Percentiles rank a stretch among this genome's conserved stretches.
Conservation (phyloP, 306 rosid species). For the Glycine soja region DNA sequence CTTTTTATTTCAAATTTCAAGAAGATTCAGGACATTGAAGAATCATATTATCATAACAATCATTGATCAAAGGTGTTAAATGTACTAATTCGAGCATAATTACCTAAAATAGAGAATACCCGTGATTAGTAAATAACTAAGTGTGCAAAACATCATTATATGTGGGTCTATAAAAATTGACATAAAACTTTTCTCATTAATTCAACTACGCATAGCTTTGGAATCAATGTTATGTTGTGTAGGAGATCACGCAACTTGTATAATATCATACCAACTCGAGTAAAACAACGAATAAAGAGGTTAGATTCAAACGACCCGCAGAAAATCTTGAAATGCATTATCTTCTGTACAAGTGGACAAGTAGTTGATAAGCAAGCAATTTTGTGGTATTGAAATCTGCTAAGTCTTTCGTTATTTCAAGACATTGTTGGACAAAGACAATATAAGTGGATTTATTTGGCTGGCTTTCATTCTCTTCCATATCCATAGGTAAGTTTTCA, state of each 20-base stretch:
- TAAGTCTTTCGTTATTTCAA: not conserved
- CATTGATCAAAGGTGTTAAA: not conserved
- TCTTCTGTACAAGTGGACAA: not conserved
- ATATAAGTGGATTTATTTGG: not conserved
- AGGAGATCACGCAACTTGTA: not conserved
- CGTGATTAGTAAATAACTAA: too few relatives aligned
- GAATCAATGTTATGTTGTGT: not conserved
- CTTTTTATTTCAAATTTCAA: too few relatives aligned
- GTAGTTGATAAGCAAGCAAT: not conserved
- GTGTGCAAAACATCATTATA: too few relatives aligned
- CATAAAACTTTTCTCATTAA: too few relatives aligned
- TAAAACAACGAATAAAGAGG: not conserved
- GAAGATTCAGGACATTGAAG: too few relatives aligned
- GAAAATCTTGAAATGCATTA: not conserved
- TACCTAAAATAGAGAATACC: too few relatives aligned
- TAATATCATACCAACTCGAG: not conserved
- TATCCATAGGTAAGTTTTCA: not conserved
- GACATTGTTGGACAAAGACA: not conserved
- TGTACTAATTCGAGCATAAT: too few relatives aligned
- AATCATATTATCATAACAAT: not conserved
- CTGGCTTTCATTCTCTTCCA: not conserved
- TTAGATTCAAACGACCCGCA: not conserved
- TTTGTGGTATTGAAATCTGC: not conserved
- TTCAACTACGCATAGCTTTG: too few relatives aligned
- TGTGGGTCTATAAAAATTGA: too few relatives aligned